These are phyloP conservation scores for Musa acuminata DNA, from an alignment of 176 grass and related monocot species.

Conservation along the genomic window DNA sequence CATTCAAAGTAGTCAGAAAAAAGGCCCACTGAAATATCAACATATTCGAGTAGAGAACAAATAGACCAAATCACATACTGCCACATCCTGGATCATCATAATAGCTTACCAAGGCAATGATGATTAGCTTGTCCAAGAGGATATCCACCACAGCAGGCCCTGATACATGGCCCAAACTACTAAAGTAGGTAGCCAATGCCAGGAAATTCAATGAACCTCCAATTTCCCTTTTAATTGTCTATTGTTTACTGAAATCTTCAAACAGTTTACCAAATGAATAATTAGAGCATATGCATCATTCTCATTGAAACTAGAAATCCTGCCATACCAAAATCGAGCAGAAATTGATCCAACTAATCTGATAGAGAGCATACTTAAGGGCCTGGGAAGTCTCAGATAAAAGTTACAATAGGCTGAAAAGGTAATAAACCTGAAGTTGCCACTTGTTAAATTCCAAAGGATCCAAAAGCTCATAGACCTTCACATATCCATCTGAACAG, in stretches of 20 bases:
- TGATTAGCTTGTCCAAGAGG: too few relatives aligned
- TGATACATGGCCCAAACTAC: too few relatives aligned
- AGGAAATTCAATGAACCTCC: too few relatives aligned
- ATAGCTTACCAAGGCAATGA: background rate
- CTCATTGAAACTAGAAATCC: background rate
- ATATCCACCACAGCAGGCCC: too few relatives aligned
- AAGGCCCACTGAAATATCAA: too few relatives aligned
- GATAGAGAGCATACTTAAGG: background rate
- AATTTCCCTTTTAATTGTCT: too few relatives aligned
- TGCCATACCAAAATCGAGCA: background rate
- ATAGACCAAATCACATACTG: background rate
- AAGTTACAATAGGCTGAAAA: slow-evolving; percentile 5
- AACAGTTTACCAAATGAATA: background rate
- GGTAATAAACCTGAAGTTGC: slow-evolving; percentile 87
- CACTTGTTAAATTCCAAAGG: slow-evolving; percentile 83
- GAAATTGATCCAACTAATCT: background rate
- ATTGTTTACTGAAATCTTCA: background rate
- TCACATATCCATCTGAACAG: slow-evolving; percentile 91
- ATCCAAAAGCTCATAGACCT: slow-evolving; percentile 75
- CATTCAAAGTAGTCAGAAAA: too few relatives aligned
- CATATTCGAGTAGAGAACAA: too few relatives aligned
- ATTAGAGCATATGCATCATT: background rate
- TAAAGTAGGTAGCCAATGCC: too few relatives aligned
- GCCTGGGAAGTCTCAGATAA: background rate
- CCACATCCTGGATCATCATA: background rate